phyloP scores from a whole-genome alignment of 1,284 basidiomycete species.

The Meira nashicola region DNA sequence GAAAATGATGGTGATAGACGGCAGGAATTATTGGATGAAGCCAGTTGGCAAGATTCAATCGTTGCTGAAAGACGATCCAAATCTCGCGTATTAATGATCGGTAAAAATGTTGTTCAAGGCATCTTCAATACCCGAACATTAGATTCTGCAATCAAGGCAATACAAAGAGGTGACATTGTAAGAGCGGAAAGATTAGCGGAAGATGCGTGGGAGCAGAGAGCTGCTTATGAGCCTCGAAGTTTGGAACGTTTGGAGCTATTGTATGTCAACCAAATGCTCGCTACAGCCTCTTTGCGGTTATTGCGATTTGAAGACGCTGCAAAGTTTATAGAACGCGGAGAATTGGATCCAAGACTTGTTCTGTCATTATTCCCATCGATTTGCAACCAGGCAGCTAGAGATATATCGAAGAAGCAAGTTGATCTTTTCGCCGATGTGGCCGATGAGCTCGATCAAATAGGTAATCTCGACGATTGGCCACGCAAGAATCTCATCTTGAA shows the following conservation, averaged over 20 bases:
- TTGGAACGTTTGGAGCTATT: not conserved
- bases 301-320: conserved; percentile 6
- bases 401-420: not conserved
- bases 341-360: not conserved
- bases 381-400: not conserved
- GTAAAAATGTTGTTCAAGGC: conserved; percentile 18
- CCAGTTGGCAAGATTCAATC: not conserved
- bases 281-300: not conserved
- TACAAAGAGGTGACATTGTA: conserved; percentile 10
- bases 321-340: not conserved
- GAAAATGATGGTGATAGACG: not conserved
- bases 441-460: not conserved
- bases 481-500: conserved; percentile 26
- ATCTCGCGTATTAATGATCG: conserved; percentile 7
- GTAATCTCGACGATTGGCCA: conserved; percentile 11
- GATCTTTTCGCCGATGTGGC: conserved; percentile 6
- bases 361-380: not conserved
- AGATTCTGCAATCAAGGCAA: conserved; percentile 4
- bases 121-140: conserved; percentile 4
- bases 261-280: conserved; percentile 16
- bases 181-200: conserved; percentile 12
- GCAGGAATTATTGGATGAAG: not conserved
- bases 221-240: not conserved
- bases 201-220: conserved; percentile 11
- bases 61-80: not conserved